phyloP scores from a whole-genome alignment of 2,329 filamentous ascomycete genomes.

The Colletotrichum limetticola region DNA sequence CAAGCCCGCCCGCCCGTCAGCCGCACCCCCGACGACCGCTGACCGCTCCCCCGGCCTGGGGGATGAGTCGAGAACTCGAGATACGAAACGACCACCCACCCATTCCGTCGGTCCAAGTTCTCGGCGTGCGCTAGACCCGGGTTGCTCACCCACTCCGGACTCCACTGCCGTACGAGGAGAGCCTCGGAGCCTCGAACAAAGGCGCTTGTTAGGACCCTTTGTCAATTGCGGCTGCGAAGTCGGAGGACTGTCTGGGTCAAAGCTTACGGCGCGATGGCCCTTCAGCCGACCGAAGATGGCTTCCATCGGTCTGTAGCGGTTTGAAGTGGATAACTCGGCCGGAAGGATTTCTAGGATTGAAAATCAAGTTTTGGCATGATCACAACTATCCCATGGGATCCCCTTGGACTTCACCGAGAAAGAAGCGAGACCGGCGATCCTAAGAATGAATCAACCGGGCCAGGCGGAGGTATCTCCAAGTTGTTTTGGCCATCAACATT shows the following conservation, averaged over 20 bases:
- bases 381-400: background rate
- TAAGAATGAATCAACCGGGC: background rate
- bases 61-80: conserved; percentile 7
- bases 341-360: background rate
- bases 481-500: background rate
- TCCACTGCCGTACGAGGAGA: background rate
- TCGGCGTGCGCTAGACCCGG: conserved; percentile 19
- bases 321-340: conserved; percentile 10
- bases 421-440: background rate
- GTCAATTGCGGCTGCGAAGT: conserved; percentile 12
- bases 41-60: background rate
- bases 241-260: conserved; percentile 3
- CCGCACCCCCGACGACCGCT: background rate
- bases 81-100: background rate
- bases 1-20: background rate
- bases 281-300: conserved; percentile 14
- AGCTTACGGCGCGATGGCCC: background rate
- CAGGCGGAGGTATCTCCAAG: background rate
- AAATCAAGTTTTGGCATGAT: background rate
- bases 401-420: background rate
- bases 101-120: background rate
- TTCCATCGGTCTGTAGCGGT: conserved; percentile 26
- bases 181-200: background rate
- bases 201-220: conserved; percentile 3
- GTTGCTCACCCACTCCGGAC: background rate